Evolutionary conservation across 2,329 filamentous ascomycete species (phyloP).

Genomic region (Botrytis porri): DNA sequence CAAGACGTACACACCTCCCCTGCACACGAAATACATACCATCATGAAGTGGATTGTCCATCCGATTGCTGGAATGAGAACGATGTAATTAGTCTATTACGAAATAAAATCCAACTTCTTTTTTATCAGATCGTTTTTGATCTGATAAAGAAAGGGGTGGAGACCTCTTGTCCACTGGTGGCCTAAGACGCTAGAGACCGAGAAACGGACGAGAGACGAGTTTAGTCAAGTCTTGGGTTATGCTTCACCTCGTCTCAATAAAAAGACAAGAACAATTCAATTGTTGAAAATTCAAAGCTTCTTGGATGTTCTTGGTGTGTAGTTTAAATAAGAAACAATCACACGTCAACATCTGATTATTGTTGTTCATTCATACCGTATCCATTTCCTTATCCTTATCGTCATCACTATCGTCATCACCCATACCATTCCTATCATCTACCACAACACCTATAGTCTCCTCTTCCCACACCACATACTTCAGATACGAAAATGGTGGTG

Average conservation of each 20-base stretch:
- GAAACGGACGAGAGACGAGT: not conserved
- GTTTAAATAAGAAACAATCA: constrained; percentile 32
- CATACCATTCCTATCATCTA: not conserved
- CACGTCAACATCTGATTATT: constrained; percentile 6
- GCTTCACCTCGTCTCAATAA: not conserved
- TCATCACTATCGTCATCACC: not conserved
- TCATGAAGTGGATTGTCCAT: not conserved
- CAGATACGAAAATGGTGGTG: constrained; percentile 34
- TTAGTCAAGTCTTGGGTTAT: not conserved
- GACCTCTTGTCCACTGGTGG: not conserved
- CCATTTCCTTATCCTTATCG: constrained; percentile 23
- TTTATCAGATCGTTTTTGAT: not conserved
- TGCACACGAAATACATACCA: not conserved
- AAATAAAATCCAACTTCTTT: not conserved
- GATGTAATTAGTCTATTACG: not conserved
- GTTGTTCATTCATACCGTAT: constrained; percentile 27
- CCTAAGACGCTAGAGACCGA: constrained; percentile 9
- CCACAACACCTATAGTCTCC: not conserved
- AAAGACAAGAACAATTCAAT: not conserved
- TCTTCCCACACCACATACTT: not conserved
- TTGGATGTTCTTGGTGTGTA: constrained; percentile 20
- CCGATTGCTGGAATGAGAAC: not conserved
- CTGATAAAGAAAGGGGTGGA: constrained; percentile 2
- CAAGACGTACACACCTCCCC: not conserved
- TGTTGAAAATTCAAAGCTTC: not conserved